Evolutionary conservation across 352 stramenopile species (phyloP), one percentile per base, ranked within the genome.

Genomic region (Globisporangium iwayamae): DNA sequence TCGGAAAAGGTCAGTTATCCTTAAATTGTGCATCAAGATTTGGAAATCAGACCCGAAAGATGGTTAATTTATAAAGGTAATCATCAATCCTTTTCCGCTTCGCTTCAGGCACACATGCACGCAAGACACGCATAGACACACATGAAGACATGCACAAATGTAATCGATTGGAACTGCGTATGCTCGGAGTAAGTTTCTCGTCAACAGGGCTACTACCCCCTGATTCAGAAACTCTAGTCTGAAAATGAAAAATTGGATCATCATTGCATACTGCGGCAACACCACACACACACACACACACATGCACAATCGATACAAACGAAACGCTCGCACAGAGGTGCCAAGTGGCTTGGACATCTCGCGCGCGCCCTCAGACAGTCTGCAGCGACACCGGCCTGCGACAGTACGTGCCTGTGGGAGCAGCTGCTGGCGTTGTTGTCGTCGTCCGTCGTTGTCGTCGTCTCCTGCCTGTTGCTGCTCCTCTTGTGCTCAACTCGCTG

Each of bases 211-310:
- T 94, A 94, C 85, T 92, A 94, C 83, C 81, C 76, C 84, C 74
- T 74, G 77, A 79, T 89, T 94, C 83, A 92, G 85, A 92, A 94
- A 94, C 85, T 94, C 83, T 94, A 94, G 83, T 94, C 83, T 94
- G 85, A 94, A 91, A 92, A 83, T 86, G 58, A 75, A 83, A 75
- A 73, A 60, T 62, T 76, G 63, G 72, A 82, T 94, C 85, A 79
- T 94, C 85, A 92, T 76, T 74, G 83, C 81, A 90, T 82, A 83
- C 68, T 18, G 39, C 10, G 14, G 28, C 18, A 20, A 62, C 32
- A 4, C 48, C 13, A 64, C 20, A 66, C 46, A 68, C 11, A 38
- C 16, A 36, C 38, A 61, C 2, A 55, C 14, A 0, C 20, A 36
- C 5, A 47, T 36, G 32, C 32, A 36, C 13, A 41, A 18, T 41